Conservation (phyloP, 192 early-diverging fungal species). For the Rhizophagus prolifer region DNA sequence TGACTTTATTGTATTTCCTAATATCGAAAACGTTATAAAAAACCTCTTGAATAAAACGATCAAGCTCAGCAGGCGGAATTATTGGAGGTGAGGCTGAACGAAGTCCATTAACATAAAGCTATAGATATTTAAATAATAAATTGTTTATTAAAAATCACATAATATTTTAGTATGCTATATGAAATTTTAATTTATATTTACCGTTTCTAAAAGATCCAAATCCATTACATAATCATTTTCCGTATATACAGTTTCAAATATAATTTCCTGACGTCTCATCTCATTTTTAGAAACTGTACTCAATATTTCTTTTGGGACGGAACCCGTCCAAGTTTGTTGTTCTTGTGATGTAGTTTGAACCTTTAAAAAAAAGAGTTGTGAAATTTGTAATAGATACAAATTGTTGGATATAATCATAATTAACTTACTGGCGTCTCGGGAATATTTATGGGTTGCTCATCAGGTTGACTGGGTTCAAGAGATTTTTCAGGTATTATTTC, state of each 20-base stretch:
- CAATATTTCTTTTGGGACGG: slow-evolving; percentile 72
- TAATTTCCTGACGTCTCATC: slow-evolving; percentile 89
- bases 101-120: slow-evolving; percentile 27
- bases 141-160: slow-evolving; percentile 1
- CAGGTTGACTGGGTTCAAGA: not conserved
- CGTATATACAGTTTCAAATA: slow-evolving; percentile 88
- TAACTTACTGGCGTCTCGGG: not conserved
- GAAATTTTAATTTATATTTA: slow-evolving; percentile 30
- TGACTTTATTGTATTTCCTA: slow-evolving; percentile 51
- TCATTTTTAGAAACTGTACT: slow-evolving; percentile 70
- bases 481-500: not conserved
- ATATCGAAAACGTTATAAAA: slow-evolving; percentile 72
- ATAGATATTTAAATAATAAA: slow-evolving; percentile 29
- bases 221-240: slow-evolving; percentile 91
- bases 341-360: not conserved
- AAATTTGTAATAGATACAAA: not conserved
- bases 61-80: slow-evolving; percentile 29
- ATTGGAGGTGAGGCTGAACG: slow-evolving; percentile 25
- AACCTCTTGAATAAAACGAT: slow-evolving; percentile 63
- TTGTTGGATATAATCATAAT: not conserved
- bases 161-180: too few species aligned
- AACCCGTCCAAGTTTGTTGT: slow-evolving; percentile 76
- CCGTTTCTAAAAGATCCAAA: slow-evolving; percentile 77
- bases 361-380: not conserved
- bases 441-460: not conserved